These are phyloP conservation scores for Harringtonia lauricola DNA, from an alignment of 2,329 filamentous ascomycete genomes.

Conservation along the genomic window DNA sequence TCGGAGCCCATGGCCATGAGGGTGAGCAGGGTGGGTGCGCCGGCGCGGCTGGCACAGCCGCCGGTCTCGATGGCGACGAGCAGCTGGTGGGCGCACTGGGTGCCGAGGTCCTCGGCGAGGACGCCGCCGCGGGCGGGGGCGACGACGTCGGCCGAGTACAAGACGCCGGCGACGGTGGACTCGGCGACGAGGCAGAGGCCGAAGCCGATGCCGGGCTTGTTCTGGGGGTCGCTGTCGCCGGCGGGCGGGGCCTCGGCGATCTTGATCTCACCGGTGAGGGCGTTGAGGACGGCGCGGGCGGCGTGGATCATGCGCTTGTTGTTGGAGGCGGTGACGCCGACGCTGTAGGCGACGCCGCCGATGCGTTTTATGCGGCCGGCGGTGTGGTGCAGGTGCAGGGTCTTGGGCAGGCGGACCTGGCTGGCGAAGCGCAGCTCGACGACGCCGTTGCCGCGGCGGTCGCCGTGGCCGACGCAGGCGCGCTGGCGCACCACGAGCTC, in stretches of 20 bases:
- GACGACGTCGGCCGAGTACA: constrained; percentile 79
- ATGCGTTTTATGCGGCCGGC: constrained; percentile 81
- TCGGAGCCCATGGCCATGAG: constrained; percentile 98
- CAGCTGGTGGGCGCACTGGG: constrained; percentile 77
- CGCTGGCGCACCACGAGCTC: constrained; percentile 74
- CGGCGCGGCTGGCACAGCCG: constrained; percentile 66
- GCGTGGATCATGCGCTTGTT: constrained; percentile 93
- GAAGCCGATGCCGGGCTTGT: constrained; percentile 76
- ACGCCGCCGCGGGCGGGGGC: constrained; percentile 68
- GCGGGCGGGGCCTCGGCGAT: constrained; percentile 49
- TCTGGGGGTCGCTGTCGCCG: constrained; percentile 47
- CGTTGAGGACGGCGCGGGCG: constrained; percentile 77
- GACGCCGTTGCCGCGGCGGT: constrained; percentile 73
- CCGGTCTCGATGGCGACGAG: constrained; percentile 73
- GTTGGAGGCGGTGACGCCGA: constrained; percentile 83
- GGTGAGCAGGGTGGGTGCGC: constrained; percentile 64
- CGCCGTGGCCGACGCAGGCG: constrained; percentile 65
- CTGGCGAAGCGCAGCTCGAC: constrained; percentile 92
- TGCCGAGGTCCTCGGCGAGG: constrained; percentile 83
- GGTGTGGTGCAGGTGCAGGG: constrained; percentile 72
- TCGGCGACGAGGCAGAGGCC: constrained; percentile 86
- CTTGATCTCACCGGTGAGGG: constrained; percentile 79
- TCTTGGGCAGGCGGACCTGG: constrained; percentile 88
- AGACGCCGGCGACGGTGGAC: constrained; percentile 65
- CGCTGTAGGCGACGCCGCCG: constrained; percentile 85